phyloP scores from a whole-genome alignment of 352 stramenopile genomes.

The Thraustochytrium striatum region DNA sequence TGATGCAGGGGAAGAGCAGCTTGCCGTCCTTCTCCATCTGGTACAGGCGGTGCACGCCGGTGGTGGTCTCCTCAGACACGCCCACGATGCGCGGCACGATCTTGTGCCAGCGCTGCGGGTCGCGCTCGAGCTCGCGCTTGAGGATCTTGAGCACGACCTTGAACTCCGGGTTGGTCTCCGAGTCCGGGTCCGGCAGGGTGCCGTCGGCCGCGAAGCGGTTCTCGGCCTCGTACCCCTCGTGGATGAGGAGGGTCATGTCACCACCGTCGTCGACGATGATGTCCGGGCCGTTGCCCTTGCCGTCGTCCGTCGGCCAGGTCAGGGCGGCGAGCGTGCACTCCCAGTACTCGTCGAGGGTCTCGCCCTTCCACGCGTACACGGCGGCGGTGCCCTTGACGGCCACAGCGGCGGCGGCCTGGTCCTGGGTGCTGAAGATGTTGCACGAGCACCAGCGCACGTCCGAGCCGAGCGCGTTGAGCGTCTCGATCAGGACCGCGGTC shows the following conservation, averaged over 20 bases:
- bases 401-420: slow-evolving; percentile 94
- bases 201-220: slow-evolving; percentile 61
- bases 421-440: slow-evolving; percentile 99
- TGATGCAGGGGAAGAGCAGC: slow-evolving; percentile 96
- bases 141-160: slow-evolving; percentile 98
- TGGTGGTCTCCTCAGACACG: slow-evolving; percentile 97
- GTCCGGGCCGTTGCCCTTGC: slow-evolving; percentile 91
- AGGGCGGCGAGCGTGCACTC: slow-evolving; percentile 97
- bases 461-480: slow-evolving; percentile 87
- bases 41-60: slow-evolving; percentile 95
- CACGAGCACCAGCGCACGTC: slow-evolving; percentile 97
- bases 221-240: slow-evolving; percentile 92
- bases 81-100: slow-evolving; percentile 88
- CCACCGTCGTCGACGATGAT: slow-evolving; percentile 97
- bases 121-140: slow-evolving; percentile 82
- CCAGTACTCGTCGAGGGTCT: slow-evolving; percentile 97
- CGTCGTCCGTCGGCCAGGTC: slow-evolving; percentile 91
- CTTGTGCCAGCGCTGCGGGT: slow-evolving; percentile 94
- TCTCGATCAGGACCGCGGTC: slow-evolving; percentile 98
- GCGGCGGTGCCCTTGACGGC: slow-evolving; percentile 86
- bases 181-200: slow-evolving; percentile 85
- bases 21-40: slow-evolving; percentile 93
- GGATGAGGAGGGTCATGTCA: slow-evolving; percentile 98
- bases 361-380: slow-evolving; percentile 98
- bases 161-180: slow-evolving; percentile 94